phyloP scores from a whole-genome alignment of 2,329 filamentous ascomycete genomes.

The Ascochyta pisi region DNA sequence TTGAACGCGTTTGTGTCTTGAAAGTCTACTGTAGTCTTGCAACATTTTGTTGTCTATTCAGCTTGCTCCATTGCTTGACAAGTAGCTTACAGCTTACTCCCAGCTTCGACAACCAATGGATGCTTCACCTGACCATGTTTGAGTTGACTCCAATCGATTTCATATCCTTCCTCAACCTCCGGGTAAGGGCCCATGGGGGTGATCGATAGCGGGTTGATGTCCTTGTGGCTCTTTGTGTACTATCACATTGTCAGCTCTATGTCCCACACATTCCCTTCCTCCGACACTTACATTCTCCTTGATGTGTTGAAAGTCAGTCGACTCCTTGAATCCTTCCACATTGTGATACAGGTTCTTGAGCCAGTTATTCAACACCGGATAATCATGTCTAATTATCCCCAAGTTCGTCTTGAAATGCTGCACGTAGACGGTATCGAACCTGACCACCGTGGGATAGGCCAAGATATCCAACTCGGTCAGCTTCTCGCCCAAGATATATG shows the following conservation, averaged over 20 bases:
- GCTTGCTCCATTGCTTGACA: too few species aligned
- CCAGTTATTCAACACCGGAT: constrained; percentile 68
- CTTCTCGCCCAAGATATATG: constrained; percentile 62
- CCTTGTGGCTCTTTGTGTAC: constrained; percentile 66
- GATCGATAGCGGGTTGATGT: constrained; percentile 67
- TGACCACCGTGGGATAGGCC: constrained; percentile 64
- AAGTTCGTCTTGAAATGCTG: constrained; percentile 73
- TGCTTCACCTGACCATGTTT: constrained; percentile 57
- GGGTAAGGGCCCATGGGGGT: constrained; percentile 69
- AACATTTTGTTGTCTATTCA: too few species aligned
- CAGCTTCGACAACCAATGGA: constrained; percentile 44
- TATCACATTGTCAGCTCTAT: constrained; percentile 16
- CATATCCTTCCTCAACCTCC: constrained; percentile 61
- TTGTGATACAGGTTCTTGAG: constrained; percentile 66
- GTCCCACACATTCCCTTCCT: background rate
- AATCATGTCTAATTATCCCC: constrained; percentile 65
- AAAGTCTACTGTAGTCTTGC: too few species aligned
- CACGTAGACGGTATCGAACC: constrained; percentile 67
- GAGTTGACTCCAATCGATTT: constrained; percentile 58
- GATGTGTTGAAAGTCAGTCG: constrained; percentile 71
- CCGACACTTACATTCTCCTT: constrained; percentile 63
- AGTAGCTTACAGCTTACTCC: constrained; percentile 31
- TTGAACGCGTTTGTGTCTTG: too few species aligned
- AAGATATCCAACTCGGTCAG: constrained; percentile 68
- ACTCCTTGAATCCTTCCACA: constrained; percentile 61